A percentile compares a stretch with the other conserved stretches of the same genome.
Evolutionary conservation across 768 basidiomycete genomes (phyloP).

Genomic region (Auricularia auricula-judae): DNA sequence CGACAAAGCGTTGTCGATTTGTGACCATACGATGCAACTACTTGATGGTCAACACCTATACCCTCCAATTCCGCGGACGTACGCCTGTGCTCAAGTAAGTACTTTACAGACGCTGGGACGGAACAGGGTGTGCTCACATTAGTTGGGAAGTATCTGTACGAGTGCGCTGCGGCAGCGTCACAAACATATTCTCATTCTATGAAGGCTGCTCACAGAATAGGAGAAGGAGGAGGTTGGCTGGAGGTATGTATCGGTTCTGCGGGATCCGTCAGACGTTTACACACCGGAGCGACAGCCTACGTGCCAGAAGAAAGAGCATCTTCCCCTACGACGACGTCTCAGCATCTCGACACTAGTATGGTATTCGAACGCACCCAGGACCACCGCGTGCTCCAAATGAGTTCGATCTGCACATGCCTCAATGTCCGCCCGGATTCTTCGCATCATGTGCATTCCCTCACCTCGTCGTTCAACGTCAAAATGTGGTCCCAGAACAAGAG

Average conservation of each 20-base stretch:
- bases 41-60: background rate
- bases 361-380: background rate
- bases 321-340: background rate
- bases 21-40: background rate
- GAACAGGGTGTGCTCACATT: background rate
- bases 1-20: background rate
- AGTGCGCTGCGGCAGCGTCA: background rate
- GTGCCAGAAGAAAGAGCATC: background rate
- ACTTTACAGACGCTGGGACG: background rate
- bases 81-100: background rate
- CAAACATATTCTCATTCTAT: too few relatives aligned
- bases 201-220: background rate
- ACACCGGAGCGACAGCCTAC: background rate
- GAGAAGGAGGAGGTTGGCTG: background rate
- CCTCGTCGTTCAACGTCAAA: background rate
- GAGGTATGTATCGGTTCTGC: background rate
- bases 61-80: background rate
- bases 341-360: background rate
- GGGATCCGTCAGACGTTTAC: background rate
- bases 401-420: background rate
- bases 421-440: background rate
- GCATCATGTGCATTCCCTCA: background rate
- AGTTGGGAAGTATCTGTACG: background rate
- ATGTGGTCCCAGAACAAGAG: background rate
- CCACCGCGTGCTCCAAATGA: background rate